Evolutionary conservation across 805 yeast genomes (phyloP), one percentile per base, ranked within the genome.

Genomic region (Kazachstania bromeliacearum): DNA sequence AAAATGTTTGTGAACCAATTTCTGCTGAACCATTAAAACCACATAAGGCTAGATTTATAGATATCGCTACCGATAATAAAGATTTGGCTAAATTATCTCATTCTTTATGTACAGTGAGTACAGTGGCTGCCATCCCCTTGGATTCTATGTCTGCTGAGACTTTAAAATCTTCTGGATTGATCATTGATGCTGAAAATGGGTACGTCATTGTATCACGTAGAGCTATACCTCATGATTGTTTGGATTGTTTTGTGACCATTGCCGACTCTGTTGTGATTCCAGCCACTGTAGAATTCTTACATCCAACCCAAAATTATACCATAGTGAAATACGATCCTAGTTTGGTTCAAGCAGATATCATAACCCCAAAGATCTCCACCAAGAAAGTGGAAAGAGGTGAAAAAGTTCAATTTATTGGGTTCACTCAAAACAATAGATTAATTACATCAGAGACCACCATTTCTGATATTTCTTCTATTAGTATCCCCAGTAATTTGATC

Each of bases 221-320:
- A 40, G 67, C 73, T 37, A 84, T 87, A 18, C 94, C 95, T 6
- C 94, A 85, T 60, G 94, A 83, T 47, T 64, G 70, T 47, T 40
- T 63, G 27, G 95, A 88, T 56, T 68, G 87, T 17, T 67, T 74
- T 33, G 70, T 88, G 15, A 77, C 88, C 2, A 74, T 88, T 52
- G 95, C 96, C 4, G 95, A 88, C 44, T 80, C 94, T 1, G 73
- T 84, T 16, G 75, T 79, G 44, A 70, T 87, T 10, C 85, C 94
- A 0, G 96, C 80, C 1, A 68, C 75, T 43, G 92, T 87, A 18
- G 77, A 77, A 16, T 88, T 85, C 48, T 63, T 85, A 50, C 96
- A 87, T 54, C 96, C 96, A 23, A 75, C 84, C 25, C 84, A 80
- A 47, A 87, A 87, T 47, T 87, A 81, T 57, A 87, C 94, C 1